Evolutionary conservation across 805 yeast genomes (phyloP).

Genomic region (Ogataea nitratoaversa): DNA sequence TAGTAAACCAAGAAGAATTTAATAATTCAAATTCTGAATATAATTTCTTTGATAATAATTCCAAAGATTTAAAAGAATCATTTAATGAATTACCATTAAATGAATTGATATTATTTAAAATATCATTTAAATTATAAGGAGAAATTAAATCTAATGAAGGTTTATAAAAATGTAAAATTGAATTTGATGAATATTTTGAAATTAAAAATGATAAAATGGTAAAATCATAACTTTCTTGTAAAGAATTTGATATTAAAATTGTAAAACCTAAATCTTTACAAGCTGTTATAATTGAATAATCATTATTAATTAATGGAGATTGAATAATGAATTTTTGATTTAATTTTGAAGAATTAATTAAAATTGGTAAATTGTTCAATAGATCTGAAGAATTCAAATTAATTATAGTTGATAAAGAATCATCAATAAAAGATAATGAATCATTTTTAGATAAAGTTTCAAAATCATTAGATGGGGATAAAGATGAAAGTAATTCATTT

Average conservation of each 20-base stretch:
- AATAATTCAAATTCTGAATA: slow-evolving; percentile 38
- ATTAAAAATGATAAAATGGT: slow-evolving; percentile 57
- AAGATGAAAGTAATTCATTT: background rate
- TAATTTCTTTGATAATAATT: slow-evolving; percentile 24
- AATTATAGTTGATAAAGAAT: slow-evolving; percentile 38
- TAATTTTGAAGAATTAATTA: slow-evolving; percentile 31
- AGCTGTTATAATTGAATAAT: slow-evolving; percentile 66
- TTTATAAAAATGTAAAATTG: slow-evolving; percentile 71
- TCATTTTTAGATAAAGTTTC: slow-evolving; percentile 41
- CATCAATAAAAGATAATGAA: slow-evolving; percentile 44
- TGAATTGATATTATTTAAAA: slow-evolving; percentile 12
- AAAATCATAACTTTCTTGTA: slow-evolving; percentile 48
- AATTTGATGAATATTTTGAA: slow-evolving; percentile 42
- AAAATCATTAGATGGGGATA: background rate
- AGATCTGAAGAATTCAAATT: slow-evolving; percentile 50
- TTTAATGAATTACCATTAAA: slow-evolving; percentile 29
- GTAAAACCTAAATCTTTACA: slow-evolving; percentile 66
- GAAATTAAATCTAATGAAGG: slow-evolving; percentile 8
- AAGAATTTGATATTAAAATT: slow-evolving; percentile 61
- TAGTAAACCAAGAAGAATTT: slow-evolving; percentile 23
- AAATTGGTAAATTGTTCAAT: slow-evolving; percentile 56
- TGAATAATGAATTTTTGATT: slow-evolving; percentile 49
- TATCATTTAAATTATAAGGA: slow-evolving; percentile 3
- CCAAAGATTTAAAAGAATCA: slow-evolving; percentile 29
- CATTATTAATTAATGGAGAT: slow-evolving; percentile 53